These are phyloP conservation scores for Aeschynomene evenia DNA, from an alignment of 306 rosid genomes.

Conservation along the genomic window DNA sequence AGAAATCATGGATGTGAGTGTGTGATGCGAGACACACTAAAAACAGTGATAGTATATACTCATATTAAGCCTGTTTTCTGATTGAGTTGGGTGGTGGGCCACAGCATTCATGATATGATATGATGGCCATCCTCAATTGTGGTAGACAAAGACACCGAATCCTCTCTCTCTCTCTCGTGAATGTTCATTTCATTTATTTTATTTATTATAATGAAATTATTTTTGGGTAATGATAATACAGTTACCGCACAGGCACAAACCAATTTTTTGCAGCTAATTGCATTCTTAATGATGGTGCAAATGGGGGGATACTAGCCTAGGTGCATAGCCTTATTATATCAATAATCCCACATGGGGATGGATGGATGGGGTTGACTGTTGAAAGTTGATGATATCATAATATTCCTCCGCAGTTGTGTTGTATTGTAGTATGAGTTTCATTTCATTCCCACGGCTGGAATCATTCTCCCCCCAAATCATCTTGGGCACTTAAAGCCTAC, in stretches of 20 bases:
- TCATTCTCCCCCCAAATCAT: not conserved
- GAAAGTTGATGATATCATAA: not conserved
- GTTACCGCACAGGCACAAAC: not conserved
- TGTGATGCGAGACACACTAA: slow-evolving; percentile 1
- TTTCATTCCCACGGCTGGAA: not conserved
- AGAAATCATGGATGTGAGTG: slow-evolving; percentile 39
- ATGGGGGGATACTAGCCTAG: not conserved
- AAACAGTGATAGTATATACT: not conserved
- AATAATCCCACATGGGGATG: too few species aligned
- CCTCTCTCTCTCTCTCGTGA: slow-evolving; percentile 2
- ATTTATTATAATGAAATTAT: too few species aligned
- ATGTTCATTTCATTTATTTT: not conserved
- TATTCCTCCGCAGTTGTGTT: too few species aligned
- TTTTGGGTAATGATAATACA: not conserved
- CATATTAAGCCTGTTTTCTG: not conserved
- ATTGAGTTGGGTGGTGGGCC: slow-evolving; percentile 19
- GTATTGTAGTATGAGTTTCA: too few species aligned
- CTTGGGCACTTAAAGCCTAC: not conserved
- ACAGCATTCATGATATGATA: not conserved
- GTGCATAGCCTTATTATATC: not conserved
- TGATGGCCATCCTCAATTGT: not conserved
- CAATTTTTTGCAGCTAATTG: not conserved
- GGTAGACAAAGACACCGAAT: not conserved
- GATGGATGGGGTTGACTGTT: not conserved
- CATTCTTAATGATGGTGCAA: not conserved